Percentiles rank a stretch among this genome's conserved stretches.
Conservation (phyloP, 1,284 basidiomycete species). For the Xanthoconium separans region DNA sequence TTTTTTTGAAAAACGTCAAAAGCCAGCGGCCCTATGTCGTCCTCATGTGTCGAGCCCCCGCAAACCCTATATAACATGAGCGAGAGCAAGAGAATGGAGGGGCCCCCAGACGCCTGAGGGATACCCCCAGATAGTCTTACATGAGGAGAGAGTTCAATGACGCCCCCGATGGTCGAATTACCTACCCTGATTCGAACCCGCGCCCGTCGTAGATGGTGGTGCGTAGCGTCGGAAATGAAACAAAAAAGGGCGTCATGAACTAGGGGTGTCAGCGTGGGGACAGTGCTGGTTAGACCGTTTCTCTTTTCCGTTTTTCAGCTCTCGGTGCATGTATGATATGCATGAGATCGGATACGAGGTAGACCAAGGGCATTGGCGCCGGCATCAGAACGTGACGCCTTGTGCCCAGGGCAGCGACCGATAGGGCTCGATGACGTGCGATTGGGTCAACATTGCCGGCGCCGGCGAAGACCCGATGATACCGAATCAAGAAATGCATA, state of each 20-base stretch:
- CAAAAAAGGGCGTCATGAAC: constrained; percentile 6
- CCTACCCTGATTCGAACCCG: neutral
- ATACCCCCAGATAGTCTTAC: constrained; percentile 17
- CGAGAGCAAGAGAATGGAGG: constrained; percentile 8
- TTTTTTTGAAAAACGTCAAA: constrained; percentile 10
- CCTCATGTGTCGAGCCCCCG: constrained; percentile 22
- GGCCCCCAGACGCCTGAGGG: constrained; percentile 4
- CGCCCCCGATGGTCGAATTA: constrained; percentile 1
- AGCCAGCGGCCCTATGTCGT: constrained; percentile 23
- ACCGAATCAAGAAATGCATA: neutral
- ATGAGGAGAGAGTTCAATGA: neutral
- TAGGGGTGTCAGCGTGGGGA: neutral
- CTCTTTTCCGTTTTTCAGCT: neutral
- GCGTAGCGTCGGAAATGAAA: constrained; percentile 25
- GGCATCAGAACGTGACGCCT: neutral
- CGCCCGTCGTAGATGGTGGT: constrained; percentile 1
- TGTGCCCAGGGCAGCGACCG: constrained; percentile 1
- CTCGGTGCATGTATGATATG: neutral
- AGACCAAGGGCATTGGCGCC: neutral
- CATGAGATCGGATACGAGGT: neutral
- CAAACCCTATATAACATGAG: constrained; percentile 15
- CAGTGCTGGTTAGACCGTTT: neutral
- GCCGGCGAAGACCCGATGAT: neutral
- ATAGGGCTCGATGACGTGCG: neutral
- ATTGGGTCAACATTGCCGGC: neutral